A percentile compares a stretch with the other conserved stretches of the same genome.
Evolutionary conservation across 768 basidiomycete species (phyloP).

Genomic region (Tricholoma flavovirens): DNA sequence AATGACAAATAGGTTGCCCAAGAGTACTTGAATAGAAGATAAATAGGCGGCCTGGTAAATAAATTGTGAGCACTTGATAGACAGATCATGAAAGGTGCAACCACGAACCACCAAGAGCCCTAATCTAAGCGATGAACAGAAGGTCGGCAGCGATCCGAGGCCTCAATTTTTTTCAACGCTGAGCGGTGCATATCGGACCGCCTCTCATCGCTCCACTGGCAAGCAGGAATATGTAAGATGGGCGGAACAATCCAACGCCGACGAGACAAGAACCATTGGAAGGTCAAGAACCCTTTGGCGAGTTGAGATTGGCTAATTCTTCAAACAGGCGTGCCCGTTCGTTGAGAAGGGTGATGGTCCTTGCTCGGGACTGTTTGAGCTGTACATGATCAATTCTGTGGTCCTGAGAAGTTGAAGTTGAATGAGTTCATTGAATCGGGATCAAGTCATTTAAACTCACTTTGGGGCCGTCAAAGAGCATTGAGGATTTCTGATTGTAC

Average conservation of each 20-base stretch:
- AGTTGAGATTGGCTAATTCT: constrained; percentile 44
- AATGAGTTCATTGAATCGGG: not conserved
- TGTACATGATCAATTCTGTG: constrained; percentile 3
- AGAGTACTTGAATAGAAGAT: not conserved
- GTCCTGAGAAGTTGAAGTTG: not conserved
- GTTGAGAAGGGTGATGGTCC: constrained; percentile 47
- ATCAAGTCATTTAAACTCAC: constrained; percentile 4
- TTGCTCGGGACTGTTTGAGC: constrained; percentile 23
- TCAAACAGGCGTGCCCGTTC: constrained; percentile 53
- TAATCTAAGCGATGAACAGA: not conserved
- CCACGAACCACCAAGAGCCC: not conserved
- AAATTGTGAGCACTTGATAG: not conserved
- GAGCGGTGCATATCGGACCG: not conserved
- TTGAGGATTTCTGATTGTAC: not conserved
- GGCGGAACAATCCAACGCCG: not conserved
- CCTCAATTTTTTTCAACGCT: not conserved
- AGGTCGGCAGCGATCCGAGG: not conserved
- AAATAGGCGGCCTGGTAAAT: not conserved
- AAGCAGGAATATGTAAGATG: not conserved
- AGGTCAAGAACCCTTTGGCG: not conserved
- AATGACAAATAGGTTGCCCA: not conserved
- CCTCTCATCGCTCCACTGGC: not conserved
- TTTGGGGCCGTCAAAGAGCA: not conserved
- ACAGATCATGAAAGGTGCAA: not conserved
- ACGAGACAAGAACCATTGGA: not conserved